Evolutionary conservation across 176 grass and related monocot genomes (phyloP), one percentile per base, ranked within the genome.

Genomic region (Phoenix dactylifera): DNA sequence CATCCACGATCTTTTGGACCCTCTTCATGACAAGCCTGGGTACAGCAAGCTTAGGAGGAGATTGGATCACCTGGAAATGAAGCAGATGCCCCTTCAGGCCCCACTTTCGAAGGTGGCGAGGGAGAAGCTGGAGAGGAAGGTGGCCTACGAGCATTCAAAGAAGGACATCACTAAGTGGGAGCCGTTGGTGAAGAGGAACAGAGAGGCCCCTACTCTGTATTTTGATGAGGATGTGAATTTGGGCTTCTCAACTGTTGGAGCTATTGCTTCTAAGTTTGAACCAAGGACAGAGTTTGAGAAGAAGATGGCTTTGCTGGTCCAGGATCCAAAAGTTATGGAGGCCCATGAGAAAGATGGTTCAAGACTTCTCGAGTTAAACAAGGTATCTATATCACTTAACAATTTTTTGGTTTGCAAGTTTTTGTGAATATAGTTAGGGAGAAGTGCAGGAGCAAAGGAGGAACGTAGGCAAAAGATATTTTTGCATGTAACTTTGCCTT

Each of bases 301-400:
- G 73, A 73, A 82, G 64, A 97, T 97, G 70, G 76, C 76, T 49
- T 22, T 66, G 67, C 63, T 97, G 56, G 52, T 81, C 4, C 55
- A 24, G 28, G 75, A 68, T 54, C 62, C 66, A 20, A 84, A 85
- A 74, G 66, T 97, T 35, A 72, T 76, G 22, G 81, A 88, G 49
- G 93, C 93, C 59, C 71, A 97, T 78, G 80, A 81, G 50, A 88
- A 97, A 1, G 87, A 97, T 4, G 93, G 93, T 62, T 84, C 81
- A 14, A 97, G 70, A 92, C 80, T 97, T 30, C 55, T 97, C 26
- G 87, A 97, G 78, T 81, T 96, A 60, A 96, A 96, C 71, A 82
- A 88, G 84, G 92, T 96, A 80, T 25, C 18, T 68, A 26, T 35
- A 50, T 58, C 6, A 28, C 20, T 70, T 12, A 15, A 60, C 28